phyloP scores from a whole-genome alignment of 2,329 filamentous ascomycete genomes.

The Biscogniauxia sp. region DNA sequence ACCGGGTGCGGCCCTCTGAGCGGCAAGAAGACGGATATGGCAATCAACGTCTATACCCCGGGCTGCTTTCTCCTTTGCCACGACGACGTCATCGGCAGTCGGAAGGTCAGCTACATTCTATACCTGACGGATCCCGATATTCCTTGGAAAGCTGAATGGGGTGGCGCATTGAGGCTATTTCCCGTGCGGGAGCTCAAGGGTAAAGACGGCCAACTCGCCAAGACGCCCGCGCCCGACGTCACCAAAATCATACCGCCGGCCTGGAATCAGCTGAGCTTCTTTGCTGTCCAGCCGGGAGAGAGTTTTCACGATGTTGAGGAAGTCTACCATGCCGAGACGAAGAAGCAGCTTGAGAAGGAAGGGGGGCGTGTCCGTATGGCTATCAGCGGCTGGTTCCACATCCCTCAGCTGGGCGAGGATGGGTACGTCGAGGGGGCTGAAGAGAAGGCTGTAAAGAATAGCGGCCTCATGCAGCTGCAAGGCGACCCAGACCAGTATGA shows the following conservation, averaged over 20 bases:
- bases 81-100: constrained; percentile 97
- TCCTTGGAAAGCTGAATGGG: constrained; percentile 89
- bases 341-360: constrained; percentile 62
- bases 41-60: constrained; percentile 96
- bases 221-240: constrained; percentile 75
- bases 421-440: constrained; percentile 87
- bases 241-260: constrained; percentile 85
- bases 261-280: constrained; percentile 98
- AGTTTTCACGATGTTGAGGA: constrained; percentile 99
- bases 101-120: constrained; percentile 93
- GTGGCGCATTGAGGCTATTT: constrained; percentile 85
- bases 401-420: constrained; percentile 90
- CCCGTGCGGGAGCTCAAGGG: constrained; percentile 65
- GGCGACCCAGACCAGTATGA: constrained; percentile 90
- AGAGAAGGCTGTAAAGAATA: constrained; percentile 83
- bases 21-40: constrained; percentile 96
- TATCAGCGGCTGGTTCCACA: constrained; percentile 98
- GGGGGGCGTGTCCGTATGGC: constrained; percentile 88
- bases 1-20: constrained; percentile 85
- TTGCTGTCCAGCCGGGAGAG: constrained; percentile 95
- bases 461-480: constrained; percentile 88
- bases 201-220: constrained; percentile 70
- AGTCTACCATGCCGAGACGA: constrained; percentile 71
- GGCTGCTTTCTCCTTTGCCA: constrained; percentile 95
- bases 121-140: constrained; percentile 91